Evolutionary conservation across 495 filamentous ascomycete species (phyloP), one percentile per base, ranked within the genome.

Genomic region (Aspergillus sparsus): DNA sequence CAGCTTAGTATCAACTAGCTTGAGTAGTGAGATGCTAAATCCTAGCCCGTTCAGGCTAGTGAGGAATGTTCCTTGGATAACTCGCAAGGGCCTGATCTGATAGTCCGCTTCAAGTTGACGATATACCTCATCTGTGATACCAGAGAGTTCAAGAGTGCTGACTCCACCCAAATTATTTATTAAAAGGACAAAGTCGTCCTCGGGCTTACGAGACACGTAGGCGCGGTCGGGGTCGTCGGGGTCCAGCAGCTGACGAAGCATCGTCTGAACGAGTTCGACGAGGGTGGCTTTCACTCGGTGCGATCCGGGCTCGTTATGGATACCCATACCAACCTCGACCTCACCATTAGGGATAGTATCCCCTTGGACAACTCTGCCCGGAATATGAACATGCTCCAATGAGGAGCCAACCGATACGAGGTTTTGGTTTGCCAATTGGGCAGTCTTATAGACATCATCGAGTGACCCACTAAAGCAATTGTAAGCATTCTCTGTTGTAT

Each of bases 301-400:
- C 12, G 86, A 93, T 1, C 94, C 94, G 1, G 90, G 84, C 74
- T 98, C 94, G 69, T 98, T 98, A 73, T 98, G 94, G 71, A 98
- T 97, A 10, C 94, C 94, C 94, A 98, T 98, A 7, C 94, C 94
- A 64, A 98, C 81, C 77, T 98, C 94, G 18, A 96, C 86, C 77
- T 98, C 89, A 44, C 85, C 87, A 0, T 78, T 69, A 34, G 76
- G 78, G 58, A 96, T 74, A 5, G 74, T 74, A 45, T 86, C 88
- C n/a, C 82, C 74, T 16, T 74, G 66, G 10, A 72, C 62, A 2
- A 71, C 81, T 66, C 91, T 82, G 11, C 94, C 94, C 0, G 94
- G 94, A 0, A 98, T 89, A 70, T 98, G 94, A 33, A 98, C 94
- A 71, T 96, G 93, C 50, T 87, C 86, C 50, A 98, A 71, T 15